phyloP scores from a whole-genome alignment of 2,329 filamentous ascomycete genomes.

The Alternaria hordeiaustralica region DNA sequence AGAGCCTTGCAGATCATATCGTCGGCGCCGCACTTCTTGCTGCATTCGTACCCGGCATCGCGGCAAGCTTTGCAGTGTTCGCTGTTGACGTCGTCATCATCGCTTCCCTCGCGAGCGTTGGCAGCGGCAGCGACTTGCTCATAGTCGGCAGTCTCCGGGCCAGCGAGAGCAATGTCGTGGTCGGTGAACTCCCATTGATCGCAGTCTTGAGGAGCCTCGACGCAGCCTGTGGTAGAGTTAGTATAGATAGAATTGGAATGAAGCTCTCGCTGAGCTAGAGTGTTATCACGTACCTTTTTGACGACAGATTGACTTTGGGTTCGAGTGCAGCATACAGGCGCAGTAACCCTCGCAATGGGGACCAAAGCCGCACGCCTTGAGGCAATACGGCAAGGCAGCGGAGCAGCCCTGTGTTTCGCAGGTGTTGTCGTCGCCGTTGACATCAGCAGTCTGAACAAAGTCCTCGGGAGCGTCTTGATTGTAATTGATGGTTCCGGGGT shows the following conservation, averaged over 20 bases:
- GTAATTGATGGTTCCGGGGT: neutral
- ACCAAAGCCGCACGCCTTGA: neutral
- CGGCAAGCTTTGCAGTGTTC: neutral
- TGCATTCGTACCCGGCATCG: neutral
- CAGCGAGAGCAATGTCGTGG: neutral
- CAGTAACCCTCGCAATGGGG: neutral
- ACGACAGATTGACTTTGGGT: neutral
- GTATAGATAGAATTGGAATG: neutral
- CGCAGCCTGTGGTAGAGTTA: neutral
- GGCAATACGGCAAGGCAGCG: neutral
- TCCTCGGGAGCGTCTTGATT: neutral
- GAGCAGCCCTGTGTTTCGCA: neutral
- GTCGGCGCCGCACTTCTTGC: neutral
- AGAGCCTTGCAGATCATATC: neutral
- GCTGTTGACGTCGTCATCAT: neutral
- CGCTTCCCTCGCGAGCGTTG: neutral
- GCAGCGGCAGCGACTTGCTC: neutral
- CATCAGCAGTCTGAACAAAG: neutral
- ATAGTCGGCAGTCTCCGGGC: neutral
- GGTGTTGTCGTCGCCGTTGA: neutral
- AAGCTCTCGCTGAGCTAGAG: neutral
- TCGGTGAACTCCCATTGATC: neutral
- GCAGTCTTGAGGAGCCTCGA: neutral
- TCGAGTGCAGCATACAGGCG: neutral
- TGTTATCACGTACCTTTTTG: neutral